Conservation (phyloP, 805 yeast species). For the Cyberlindnera petersonii region DNA sequence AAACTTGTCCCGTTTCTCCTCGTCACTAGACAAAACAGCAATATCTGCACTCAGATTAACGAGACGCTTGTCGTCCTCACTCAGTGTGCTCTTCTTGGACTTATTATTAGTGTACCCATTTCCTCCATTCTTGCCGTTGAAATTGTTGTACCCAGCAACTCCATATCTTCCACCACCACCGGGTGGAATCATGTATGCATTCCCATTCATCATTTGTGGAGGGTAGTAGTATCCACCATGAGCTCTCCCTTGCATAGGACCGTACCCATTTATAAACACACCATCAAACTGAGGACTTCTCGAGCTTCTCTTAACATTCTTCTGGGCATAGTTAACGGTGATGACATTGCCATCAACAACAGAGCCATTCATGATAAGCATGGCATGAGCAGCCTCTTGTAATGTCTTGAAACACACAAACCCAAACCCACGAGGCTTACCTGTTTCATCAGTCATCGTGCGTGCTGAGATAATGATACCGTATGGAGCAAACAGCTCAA, state of each 20-base stretch:
- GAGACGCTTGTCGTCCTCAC: slow-evolving; percentile 5
- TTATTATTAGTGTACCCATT: neutral
- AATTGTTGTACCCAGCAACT: too few species aligned
- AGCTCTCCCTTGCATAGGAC: neutral
- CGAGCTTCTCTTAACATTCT: slow-evolving; percentile 53
- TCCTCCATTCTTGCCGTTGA: slow-evolving; percentile 5
- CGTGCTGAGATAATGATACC: slow-evolving; percentile 52
- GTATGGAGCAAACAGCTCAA: slow-evolving; percentile 36
- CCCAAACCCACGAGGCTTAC: slow-evolving; percentile 65
- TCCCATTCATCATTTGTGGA: slow-evolving; percentile 1
- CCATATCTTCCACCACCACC: too few species aligned
- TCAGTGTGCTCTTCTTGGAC: slow-evolving; percentile 1
- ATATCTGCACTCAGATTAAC: slow-evolving; percentile 14
- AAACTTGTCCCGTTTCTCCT: slow-evolving; percentile 7
- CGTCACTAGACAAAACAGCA: slow-evolving; percentile 5
- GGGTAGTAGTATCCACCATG: slow-evolving; percentile 7
- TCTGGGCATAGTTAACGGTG: slow-evolving; percentile 71
- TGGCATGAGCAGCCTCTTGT: slow-evolving; percentile 60
- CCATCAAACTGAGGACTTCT: too few species aligned
- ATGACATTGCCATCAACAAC: slow-evolving; percentile 49
- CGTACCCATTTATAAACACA: too few species aligned
- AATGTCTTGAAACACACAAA: slow-evolving; percentile 67
- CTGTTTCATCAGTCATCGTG: slow-evolving; percentile 40
- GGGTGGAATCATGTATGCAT: slow-evolving; percentile 5
- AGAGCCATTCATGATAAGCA: slow-evolving; percentile 59